Conservation (phyloP, 164 flowering plant genomes). For the Piper betle region DNA sequence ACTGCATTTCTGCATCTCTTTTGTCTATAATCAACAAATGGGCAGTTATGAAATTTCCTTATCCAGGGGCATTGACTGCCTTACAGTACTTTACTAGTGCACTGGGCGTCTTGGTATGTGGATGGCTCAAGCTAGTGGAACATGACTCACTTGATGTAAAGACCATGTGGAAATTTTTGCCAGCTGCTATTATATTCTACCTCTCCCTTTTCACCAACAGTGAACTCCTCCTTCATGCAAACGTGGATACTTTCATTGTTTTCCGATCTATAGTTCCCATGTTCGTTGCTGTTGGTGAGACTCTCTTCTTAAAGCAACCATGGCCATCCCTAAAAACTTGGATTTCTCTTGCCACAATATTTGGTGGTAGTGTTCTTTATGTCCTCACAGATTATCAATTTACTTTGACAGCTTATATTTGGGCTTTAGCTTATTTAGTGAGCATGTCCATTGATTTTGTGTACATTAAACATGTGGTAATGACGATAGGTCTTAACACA, state of each 20-base stretch:
- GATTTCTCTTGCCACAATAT: slow-evolving; percentile 68
- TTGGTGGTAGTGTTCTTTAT: slow-evolving; percentile 84
- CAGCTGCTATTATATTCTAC: slow-evolving; percentile 90
- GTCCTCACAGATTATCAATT: slow-evolving; percentile 85
- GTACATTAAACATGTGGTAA: slow-evolving; percentile 91
- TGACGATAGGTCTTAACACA: slow-evolving; percentile 87
- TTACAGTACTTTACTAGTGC: slow-evolving; percentile 91
- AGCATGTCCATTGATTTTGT: slow-evolving; percentile 95
- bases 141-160: slow-evolving; percentile 52
- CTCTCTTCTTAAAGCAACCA: slow-evolving; percentile 84
- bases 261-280: slow-evolving; percentile 86
- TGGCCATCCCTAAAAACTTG: slow-evolving; percentile 86
- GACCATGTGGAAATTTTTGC: slow-evolving; percentile 84
- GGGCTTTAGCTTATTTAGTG: slow-evolving; percentile 86
- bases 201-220: slow-evolving; percentile 93
- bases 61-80: slow-evolving; percentile 91
- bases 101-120: slow-evolving; percentile 63
- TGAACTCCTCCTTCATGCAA: slow-evolving; percentile 87
- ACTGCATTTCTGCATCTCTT: slow-evolving; percentile 84
- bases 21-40: slow-evolving; percentile 96
- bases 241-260: slow-evolving; percentile 15
- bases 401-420: slow-evolving; percentile 68
- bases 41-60: slow-evolving; percentile 95
- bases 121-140: slow-evolving; percentile 45
- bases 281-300: slow-evolving; percentile 88